Percentiles rank a stretch among this genome's conserved stretches.
phyloP scores from a whole-genome alignment of 495 filamentous ascomycete species.

The Neurospora sp. region DNA sequence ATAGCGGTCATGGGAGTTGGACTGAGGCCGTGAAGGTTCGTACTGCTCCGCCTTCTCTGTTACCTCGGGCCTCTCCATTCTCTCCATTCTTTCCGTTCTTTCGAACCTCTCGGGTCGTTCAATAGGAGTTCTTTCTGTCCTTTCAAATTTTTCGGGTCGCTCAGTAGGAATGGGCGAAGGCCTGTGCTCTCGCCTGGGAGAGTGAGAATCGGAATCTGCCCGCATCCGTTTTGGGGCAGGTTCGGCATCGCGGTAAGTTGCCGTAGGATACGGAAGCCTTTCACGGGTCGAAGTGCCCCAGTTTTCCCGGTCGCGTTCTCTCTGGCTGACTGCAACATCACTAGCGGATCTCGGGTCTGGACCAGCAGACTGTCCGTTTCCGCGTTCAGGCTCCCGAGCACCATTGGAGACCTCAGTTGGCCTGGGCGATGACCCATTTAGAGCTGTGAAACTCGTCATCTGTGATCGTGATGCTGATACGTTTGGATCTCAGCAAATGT shows the following conservation, averaged over 20 bases:
- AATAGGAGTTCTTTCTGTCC: constrained; percentile 1
- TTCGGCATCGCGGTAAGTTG: constrained; percentile 30
- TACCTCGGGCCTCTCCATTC: neutral
- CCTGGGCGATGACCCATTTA: constrained; percentile 39
- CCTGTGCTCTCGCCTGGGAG: constrained; percentile 23
- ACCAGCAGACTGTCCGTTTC: constrained; percentile 12
- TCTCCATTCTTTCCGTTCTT: neutral
- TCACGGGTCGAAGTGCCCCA: constrained; percentile 27
- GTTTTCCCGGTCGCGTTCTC: constrained; percentile 13
- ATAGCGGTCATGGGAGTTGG: constrained; percentile 35
- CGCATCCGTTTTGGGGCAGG: constrained; percentile 45
- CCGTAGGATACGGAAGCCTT: constrained; percentile 25
- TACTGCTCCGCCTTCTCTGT: constrained; percentile 20
- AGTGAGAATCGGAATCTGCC: constrained; percentile 30
- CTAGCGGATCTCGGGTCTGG: constrained; percentile 23
- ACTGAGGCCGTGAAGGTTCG: constrained; percentile 19
- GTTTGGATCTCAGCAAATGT: neutral
- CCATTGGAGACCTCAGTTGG: constrained; percentile 24
- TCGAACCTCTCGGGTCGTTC: constrained; percentile 1
- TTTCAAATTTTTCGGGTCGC: constrained; percentile 9
- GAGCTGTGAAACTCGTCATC: constrained; percentile 39
- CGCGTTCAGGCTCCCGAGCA: constrained; percentile 16
- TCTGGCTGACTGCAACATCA: constrained; percentile 20
- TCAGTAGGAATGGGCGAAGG: constrained; percentile 10
- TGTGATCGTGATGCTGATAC: constrained; percentile 16